These are phyloP conservation scores for Moricandia moricandioides DNA, from an alignment of 345 rosid species.

Conservation along the genomic window DNA sequence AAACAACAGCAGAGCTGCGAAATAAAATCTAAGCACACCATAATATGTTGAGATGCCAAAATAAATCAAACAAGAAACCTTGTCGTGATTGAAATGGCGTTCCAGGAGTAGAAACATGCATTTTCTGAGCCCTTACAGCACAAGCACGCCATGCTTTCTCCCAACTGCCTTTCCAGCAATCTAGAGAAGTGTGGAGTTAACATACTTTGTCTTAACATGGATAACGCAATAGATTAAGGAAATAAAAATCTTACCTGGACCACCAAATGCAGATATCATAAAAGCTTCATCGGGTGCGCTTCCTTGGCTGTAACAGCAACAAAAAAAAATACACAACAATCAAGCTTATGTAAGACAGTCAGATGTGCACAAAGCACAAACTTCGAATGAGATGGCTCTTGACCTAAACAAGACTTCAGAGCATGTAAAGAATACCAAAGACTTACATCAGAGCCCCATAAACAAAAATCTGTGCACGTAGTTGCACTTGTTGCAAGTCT, in stretches of 20 bases:
- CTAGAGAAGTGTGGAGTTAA: slow-evolving; percentile 43
- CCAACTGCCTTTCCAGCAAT: slow-evolving; percentile 82
- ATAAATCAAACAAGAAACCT: slow-evolving; percentile 47
- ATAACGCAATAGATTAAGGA: slow-evolving; percentile 14
- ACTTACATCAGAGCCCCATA: slow-evolving; percentile 96
- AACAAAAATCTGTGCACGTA: slow-evolving; percentile 98
- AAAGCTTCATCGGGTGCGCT: slow-evolving; percentile 88
- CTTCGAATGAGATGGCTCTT: background rate
- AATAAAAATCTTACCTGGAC: slow-evolving; percentile 57
- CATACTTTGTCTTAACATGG: slow-evolving; percentile 2
- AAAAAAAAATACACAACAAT: background rate
- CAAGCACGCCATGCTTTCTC: slow-evolving; percentile 76
- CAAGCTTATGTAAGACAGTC: slow-evolving; percentile 14
- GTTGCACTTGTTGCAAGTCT: slow-evolving; percentile 94
- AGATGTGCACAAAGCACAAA: background rate
- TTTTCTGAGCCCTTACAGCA: slow-evolving; percentile 64
- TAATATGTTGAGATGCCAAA: slow-evolving; percentile 2
- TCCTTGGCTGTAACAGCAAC: slow-evolving; percentile 69
- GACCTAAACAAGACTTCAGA: slow-evolving; percentile 18
- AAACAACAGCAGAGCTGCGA: slow-evolving; percentile 39
- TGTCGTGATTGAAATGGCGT: slow-evolving; percentile 65
- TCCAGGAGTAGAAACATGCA: slow-evolving; percentile 3
- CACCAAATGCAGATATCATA: slow-evolving; percentile 98
- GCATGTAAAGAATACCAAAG: slow-evolving; percentile 5
- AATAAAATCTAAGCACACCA: slow-evolving; percentile 18